Conservation (phyloP, 192 early-diverging fungal genomes). For the Coemansia sp. region DNA sequence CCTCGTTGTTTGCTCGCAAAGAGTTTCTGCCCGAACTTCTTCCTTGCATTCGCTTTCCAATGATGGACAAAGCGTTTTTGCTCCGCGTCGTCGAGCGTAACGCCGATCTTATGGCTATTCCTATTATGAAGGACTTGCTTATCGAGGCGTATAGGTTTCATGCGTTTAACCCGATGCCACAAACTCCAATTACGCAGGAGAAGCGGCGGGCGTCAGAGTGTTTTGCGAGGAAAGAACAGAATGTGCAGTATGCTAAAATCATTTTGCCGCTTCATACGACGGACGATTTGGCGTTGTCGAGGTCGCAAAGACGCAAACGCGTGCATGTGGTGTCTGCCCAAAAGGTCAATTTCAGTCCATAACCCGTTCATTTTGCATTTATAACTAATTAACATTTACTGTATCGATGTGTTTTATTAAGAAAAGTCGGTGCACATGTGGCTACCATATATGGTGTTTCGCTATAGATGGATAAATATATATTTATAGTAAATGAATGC, state of each 20-base stretch:
- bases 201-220: conserved; percentile 24
- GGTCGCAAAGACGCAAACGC: conserved; percentile 43
- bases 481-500: background rate
- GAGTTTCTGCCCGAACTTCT: conserved; percentile 31
- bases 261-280: conserved; percentile 38
- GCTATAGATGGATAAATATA: no score
- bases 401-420: background rate
- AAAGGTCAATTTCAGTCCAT: conserved; percentile 11
- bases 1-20: conserved; percentile 30
- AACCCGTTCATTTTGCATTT: background rate
- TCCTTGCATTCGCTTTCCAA: conserved; percentile 46
- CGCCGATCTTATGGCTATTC: conserved; percentile 42
- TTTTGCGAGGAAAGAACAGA: conserved; percentile 15
- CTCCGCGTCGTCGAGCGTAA: conserved; percentile 46
- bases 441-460: background rate
- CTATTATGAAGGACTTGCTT: conserved; percentile 50
- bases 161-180: conserved; percentile 37
- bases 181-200: background rate
- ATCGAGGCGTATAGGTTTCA: conserved; percentile 55
- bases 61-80: conserved; percentile 48
- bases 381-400: background rate
- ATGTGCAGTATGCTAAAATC: conserved; percentile 44
- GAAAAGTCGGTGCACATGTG: background rate
- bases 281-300: conserved; percentile 40
- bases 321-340: conserved; percentile 28